These are phyloP conservation scores for Gaertneriomyces semiglobifer DNA, from an alignment of 192 early-diverging fungal genomes.

Conservation along the genomic window DNA sequence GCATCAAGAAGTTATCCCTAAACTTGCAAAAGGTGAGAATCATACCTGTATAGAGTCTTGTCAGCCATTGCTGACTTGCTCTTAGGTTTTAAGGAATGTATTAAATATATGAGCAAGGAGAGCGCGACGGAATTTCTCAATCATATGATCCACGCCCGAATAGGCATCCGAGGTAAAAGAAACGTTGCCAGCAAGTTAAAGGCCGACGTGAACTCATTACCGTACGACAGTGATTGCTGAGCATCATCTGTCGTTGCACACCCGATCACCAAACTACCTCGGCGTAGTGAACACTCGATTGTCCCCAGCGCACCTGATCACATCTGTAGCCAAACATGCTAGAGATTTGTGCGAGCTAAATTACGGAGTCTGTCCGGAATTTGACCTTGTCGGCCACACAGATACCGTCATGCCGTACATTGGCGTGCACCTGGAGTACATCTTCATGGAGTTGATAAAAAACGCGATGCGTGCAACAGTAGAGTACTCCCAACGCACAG, in stretches of 20 bases:
- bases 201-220: neutral
- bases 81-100: slow-evolving; percentile 81
- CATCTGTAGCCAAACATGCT: slow-evolving; percentile 67
- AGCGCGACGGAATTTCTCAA: slow-evolving; percentile 73
- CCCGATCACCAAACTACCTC: slow-evolving; percentile 60
- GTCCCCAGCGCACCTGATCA: slow-evolving; percentile 63
- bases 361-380: slow-evolving; percentile 77
- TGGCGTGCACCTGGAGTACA: slow-evolving; percentile 90
- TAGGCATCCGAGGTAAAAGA: slow-evolving; percentile 70
- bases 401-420: slow-evolving; percentile 77
- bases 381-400: slow-evolving; percentile 61
- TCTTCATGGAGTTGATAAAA: slow-evolving; percentile 85
- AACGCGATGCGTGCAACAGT: slow-evolving; percentile 86
- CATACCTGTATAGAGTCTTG: neutral
- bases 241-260: slow-evolving; percentile 76
- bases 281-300: slow-evolving; percentile 83
- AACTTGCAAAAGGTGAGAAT: slow-evolving; percentile 71
- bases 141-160: slow-evolving; percentile 84
- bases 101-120: slow-evolving; percentile 76
- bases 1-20: slow-evolving; percentile 84
- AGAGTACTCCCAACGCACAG: slow-evolving; percentile 28
- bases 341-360: slow-evolving; percentile 87
- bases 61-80: neutral
- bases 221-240: slow-evolving; percentile 72
- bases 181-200: neutral